These are phyloP conservation scores for Blastobotrys elegans DNA, from an alignment of 1,139 yeast genomes.

Conservation along the genomic window DNA sequence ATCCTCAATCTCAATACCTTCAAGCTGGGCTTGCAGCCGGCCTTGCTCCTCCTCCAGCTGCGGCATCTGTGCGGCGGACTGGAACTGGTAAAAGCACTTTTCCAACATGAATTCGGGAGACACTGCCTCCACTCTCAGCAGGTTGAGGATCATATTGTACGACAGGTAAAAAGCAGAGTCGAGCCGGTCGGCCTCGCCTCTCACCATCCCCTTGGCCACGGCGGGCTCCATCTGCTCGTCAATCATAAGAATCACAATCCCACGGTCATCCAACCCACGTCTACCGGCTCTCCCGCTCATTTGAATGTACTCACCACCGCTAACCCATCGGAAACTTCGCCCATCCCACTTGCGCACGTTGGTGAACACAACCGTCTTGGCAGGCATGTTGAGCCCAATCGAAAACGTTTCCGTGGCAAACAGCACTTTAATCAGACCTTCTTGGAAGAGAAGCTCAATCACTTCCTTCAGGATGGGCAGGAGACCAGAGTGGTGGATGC, in stretches of 20 bases:
- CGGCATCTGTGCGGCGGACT: conserved; percentile 87
- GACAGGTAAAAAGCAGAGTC: conserved; percentile 97
- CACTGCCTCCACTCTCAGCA: conserved; percentile 95
- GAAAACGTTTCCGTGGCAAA: conserved; percentile 99
- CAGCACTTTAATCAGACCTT: conserved; percentile 86
- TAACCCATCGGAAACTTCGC: conserved; percentile 93
- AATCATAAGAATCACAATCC: conserved; percentile 98
- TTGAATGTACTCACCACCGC: conserved; percentile 98
- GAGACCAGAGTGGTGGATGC: conserved; percentile 96
- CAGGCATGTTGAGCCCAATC: conserved; percentile 97
- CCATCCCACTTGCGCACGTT: conserved; percentile 99
- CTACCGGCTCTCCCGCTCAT: conserved; percentile 99
- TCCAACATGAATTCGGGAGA: conserved; percentile 97
- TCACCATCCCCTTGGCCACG: conserved; percentile 98
- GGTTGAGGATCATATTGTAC: conserved; percentile 92
- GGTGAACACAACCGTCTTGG: conserved; percentile 96
- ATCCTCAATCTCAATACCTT: conserved; percentile 58
- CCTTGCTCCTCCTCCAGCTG: conserved; percentile 52
- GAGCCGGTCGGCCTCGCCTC: conserved; percentile 93
- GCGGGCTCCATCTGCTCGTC: conserved; percentile 99
- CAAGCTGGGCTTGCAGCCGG: conserved; percentile 25
- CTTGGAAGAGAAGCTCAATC: conserved; percentile 94
- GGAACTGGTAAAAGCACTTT: conserved; percentile 91
- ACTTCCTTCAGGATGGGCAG: conserved; percentile 94
- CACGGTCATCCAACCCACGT: conserved; percentile 98